phyloP scores from a whole-genome alignment of 2,329 filamentous ascomycete genomes.

The Dactylellina parvicollis region DNA sequence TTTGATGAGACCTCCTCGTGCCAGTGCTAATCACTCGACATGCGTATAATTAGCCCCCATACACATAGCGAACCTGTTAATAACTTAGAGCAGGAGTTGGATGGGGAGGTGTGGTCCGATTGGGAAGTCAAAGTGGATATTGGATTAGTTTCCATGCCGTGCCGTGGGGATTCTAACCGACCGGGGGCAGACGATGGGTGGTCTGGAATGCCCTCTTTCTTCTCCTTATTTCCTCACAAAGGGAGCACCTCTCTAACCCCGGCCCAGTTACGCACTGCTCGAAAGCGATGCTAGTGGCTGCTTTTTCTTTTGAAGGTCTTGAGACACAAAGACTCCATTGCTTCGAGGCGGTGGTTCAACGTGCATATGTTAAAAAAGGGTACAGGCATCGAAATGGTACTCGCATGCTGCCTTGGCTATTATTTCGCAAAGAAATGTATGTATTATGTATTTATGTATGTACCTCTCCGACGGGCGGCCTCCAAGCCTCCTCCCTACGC shows the following conservation, averaged over 20 bases:
- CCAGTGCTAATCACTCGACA: constrained; percentile 43
- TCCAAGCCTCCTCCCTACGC: constrained; percentile 49
- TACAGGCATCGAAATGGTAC: constrained; percentile 32
- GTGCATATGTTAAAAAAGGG: constrained; percentile 42
- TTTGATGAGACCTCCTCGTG: constrained; percentile 36
- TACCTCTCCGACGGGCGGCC: constrained; percentile 22
- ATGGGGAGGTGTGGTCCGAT: constrained; percentile 33
- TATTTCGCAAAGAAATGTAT: constrained; percentile 7
- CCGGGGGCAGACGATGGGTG: constrained; percentile 43
- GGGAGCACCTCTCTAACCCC: constrained; percentile 24
- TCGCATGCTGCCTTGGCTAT: constrained; percentile 10
- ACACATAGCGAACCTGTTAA: constrained; percentile 26
- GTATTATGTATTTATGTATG: too few relatives aligned
- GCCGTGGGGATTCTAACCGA: constrained; percentile 53
- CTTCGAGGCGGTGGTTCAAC: constrained; percentile 44
- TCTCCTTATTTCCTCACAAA: constrained; percentile 51
- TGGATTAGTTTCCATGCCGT: constrained; percentile 54
- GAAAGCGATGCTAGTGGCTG: constrained; percentile 17
- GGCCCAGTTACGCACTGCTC: constrained; percentile 42
- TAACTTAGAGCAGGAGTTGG: constrained; percentile 25
- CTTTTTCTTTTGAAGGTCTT: constrained; percentile 41
- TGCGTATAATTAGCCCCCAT: constrained; percentile 46
- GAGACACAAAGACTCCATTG: constrained; percentile 37
- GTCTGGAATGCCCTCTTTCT: constrained; percentile 51
- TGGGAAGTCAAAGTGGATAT: constrained; percentile 50